A percentile compares a stretch with the other conserved stretches of the same genome.
Evolutionary conservation across 2,329 filamentous ascomycete genomes (phyloP).

Genomic region (Pseudodiploospora longispora): DNA sequence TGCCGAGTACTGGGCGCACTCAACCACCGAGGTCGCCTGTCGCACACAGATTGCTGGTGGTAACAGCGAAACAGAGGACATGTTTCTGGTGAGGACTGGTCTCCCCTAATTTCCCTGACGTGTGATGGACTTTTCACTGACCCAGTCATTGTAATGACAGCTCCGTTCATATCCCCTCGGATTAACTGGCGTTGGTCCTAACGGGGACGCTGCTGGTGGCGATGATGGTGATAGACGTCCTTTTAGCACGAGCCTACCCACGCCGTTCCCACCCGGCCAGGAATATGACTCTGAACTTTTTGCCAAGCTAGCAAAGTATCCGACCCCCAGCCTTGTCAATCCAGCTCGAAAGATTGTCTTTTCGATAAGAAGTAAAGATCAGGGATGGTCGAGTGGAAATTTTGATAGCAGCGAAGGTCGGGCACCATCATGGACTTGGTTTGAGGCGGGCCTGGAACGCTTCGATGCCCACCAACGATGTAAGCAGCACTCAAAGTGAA

Average conservation of each 20-base stretch:
- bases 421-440: constrained; percentile 50
- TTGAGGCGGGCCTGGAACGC: constrained; percentile 52
- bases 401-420: constrained; percentile 29
- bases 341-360: constrained; percentile 56
- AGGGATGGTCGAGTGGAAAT: constrained; percentile 42
- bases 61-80: constrained; percentile 18
- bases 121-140: not conserved
- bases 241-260: constrained; percentile 21
- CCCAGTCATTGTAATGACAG: constrained; percentile 12
- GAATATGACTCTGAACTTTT: constrained; percentile 23
- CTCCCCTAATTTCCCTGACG: not conserved
- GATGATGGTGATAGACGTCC: not conserved
- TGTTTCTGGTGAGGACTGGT: constrained; percentile 23
- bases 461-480: constrained; percentile 31
- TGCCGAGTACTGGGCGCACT: constrained; percentile 56
- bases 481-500: not conserved
- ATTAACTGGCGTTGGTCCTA: constrained; percentile 19
- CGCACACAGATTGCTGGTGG: constrained; percentile 15
- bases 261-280: constrained; percentile 16
- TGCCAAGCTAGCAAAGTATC: constrained; percentile 27
- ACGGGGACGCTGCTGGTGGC: constrained; percentile 12
- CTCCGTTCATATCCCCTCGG: constrained; percentile 32
- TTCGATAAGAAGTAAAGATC: constrained; percentile 47
- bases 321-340: constrained; percentile 31
- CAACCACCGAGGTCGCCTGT: constrained; percentile 25